Percentiles rank a stretch among this genome's conserved stretches.
These are phyloP conservation scores for Heimioporus retisporus DNA, from an alignment of 1,284 basidiomycete genomes.

Conservation along the genomic window DNA sequence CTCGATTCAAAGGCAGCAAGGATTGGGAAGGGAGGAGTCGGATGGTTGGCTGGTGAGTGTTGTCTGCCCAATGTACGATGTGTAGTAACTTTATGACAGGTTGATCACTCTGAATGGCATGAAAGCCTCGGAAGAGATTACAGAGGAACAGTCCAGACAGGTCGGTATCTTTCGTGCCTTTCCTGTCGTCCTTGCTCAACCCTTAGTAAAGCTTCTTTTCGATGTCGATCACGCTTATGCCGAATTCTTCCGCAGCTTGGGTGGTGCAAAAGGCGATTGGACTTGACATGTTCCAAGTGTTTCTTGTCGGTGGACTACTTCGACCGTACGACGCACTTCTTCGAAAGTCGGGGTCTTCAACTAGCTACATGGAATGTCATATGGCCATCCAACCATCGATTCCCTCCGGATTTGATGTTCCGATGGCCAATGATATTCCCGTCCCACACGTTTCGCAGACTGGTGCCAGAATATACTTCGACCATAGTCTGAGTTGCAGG, in stretches of 20 bases:
- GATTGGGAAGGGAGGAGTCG: constrained; percentile 96
- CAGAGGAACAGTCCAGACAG: constrained; percentile 96
- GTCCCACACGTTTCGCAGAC: no score
- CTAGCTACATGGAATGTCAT: no score
- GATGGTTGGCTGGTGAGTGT: constrained; percentile 90
- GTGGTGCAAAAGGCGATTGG: constrained; percentile 50
- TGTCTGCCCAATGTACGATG: background rate
- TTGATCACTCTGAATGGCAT: constrained; percentile 97
- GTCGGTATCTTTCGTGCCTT: constrained; percentile 51
- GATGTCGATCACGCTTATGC: constrained; percentile 98
- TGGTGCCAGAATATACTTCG: no score
- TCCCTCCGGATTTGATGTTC: no score
- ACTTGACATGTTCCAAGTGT: constrained; percentile 20
- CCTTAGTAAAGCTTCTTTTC: constrained; percentile 80
- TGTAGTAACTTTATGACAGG: constrained; percentile 57
- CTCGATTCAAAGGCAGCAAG: constrained; percentile 92
- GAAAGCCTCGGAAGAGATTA: constrained; percentile 97
- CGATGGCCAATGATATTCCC: no score
- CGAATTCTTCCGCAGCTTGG: constrained; percentile 93
- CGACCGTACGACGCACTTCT: no score
- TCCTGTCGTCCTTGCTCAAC: background rate
- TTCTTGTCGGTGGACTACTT: background rate
- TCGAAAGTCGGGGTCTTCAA: no score
- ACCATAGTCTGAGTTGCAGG: no score
- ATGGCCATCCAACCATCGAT: no score